A percentile compares a stretch with the other conserved stretches of the same genome.
These are phyloP conservation scores for Rhizophagus clarus DNA, from an alignment of 192 early-diverging fungal species.

Conservation along the genomic window DNA sequence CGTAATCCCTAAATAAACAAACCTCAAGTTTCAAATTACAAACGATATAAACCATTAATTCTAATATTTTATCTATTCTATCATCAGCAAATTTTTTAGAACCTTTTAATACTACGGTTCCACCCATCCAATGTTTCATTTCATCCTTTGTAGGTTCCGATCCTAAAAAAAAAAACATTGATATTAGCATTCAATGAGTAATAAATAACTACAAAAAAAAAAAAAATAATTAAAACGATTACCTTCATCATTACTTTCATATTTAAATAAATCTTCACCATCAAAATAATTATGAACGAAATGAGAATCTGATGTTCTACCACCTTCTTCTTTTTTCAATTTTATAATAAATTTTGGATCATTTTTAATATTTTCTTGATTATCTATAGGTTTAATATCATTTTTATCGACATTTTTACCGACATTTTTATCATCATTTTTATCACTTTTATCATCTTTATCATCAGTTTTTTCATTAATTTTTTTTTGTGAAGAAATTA, in stretches of 20 bases:
- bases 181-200: not conserved
- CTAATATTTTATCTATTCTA: constrained; percentile 73
- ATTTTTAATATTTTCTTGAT: not conserved
- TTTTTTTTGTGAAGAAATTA: not conserved
- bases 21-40: constrained; percentile 82
- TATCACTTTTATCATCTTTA: not conserved
- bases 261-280: not conserved
- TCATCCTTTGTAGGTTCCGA: not conserved
- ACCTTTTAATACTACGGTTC: constrained; percentile 4
- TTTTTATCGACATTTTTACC: not conserved
- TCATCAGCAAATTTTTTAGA: not conserved
- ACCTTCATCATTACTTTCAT: not conserved
- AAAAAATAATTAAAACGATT: not conserved
- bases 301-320: not conserved
- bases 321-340: constrained; percentile 11
- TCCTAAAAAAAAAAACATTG: not conserved
- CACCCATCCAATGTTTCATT: constrained; percentile 4
- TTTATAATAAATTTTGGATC: not conserved
- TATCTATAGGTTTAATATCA: too few species aligned
- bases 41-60: constrained; percentile 70
- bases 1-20: constrained; percentile 72
- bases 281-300: constrained; percentile 16
- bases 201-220: not conserved
- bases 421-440: not conserved
- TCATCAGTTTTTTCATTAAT: not conserved